phyloP scores from a whole-genome alignment of 1,284 basidiomycete species.

The Leccinum holopus region DNA sequence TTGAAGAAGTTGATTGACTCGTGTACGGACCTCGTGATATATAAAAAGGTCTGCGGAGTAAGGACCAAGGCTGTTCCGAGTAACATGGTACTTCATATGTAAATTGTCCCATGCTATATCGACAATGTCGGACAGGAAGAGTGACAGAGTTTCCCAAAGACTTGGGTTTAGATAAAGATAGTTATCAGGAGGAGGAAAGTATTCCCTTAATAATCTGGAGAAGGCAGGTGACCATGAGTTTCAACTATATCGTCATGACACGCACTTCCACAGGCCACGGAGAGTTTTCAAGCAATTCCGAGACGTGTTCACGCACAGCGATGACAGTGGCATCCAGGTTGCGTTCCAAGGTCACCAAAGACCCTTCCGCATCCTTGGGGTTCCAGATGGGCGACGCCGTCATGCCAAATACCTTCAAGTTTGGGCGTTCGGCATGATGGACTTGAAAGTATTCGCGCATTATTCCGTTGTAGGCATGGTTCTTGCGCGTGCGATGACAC shows the following conservation, averaged over 20 bases:
- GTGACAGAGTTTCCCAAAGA: constrained; percentile 53
- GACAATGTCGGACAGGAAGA: constrained; percentile 44
- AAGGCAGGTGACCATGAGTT: constrained; percentile 2
- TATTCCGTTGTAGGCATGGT: constrained; percentile 78
- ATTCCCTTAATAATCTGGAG: constrained; percentile 56
- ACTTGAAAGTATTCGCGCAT: constrained; percentile 74
- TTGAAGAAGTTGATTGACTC: constrained; percentile 40
- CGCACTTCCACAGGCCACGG: constrained; percentile 66
- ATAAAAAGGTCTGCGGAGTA: constrained; percentile 62
- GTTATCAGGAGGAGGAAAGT: constrained; percentile 45
- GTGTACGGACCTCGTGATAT: constrained; percentile 55
- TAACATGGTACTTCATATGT: constrained; percentile 57
- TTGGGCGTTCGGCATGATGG: constrained; percentile 53
- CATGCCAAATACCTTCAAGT: constrained; percentile 72
- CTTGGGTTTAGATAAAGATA: constrained; percentile 57
- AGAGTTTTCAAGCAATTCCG: constrained; percentile 60
- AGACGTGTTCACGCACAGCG: constrained; percentile 63
- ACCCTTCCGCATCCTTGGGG: constrained; percentile 58
- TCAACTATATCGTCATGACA: background rate
- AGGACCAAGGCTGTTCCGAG: constrained; percentile 51
- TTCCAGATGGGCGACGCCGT: constrained; percentile 86
- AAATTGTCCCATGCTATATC: constrained; percentile 56
- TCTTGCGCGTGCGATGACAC: constrained; percentile 76
- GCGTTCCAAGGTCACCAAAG: constrained; percentile 61
- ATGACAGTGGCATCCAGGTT: constrained; percentile 73